A percentile compares a stretch with the other conserved stretches of the same genome.
These are phyloP conservation scores for Rhynchospora tenuis DNA, from an alignment of 176 grass and related monocot species.

Conservation along the genomic window DNA sequence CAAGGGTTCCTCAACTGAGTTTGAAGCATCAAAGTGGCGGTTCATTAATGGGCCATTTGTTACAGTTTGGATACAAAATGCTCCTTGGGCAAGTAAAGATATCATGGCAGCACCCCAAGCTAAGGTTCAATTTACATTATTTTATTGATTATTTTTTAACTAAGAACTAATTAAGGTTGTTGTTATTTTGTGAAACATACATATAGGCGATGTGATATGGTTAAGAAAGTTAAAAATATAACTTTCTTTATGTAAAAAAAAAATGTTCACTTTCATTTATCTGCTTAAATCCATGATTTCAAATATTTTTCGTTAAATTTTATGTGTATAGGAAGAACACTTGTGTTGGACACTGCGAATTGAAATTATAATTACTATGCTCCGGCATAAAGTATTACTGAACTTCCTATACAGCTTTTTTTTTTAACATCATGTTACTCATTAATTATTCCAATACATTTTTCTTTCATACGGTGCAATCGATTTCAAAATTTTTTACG, in stretches of 20 bases:
- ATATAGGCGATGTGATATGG: no score
- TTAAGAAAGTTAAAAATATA: no score
- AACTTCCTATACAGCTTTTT: background rate
- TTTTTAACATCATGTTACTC: background rate
- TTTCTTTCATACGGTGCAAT: background rate
- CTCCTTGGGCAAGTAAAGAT: constrained; percentile 61
- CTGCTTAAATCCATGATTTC: background rate
- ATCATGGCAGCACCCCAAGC: constrained; percentile 61
- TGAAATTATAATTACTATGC: background rate
- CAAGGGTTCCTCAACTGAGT: constrained; percentile 28
- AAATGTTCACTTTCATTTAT: background rate
- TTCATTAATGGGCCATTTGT: constrained; percentile 62
- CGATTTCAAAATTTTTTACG: background rate
- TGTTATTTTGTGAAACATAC: no score
- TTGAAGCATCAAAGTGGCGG: constrained; percentile 50
- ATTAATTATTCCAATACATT: background rate
- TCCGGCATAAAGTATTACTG: background rate
- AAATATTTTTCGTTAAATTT: background rate
- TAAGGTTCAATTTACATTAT: constrained; percentile 32
- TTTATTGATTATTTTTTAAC: constrained; percentile 23
- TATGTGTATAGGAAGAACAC: background rate
- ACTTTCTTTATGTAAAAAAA: background rate
- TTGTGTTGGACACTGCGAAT: background rate
- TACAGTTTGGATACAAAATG: constrained; percentile 65
- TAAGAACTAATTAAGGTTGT: no score